Evolutionary conservation across 1,139 yeast genomes (phyloP).

Genomic region (Sugiyamaella grinbergsii): DNA sequence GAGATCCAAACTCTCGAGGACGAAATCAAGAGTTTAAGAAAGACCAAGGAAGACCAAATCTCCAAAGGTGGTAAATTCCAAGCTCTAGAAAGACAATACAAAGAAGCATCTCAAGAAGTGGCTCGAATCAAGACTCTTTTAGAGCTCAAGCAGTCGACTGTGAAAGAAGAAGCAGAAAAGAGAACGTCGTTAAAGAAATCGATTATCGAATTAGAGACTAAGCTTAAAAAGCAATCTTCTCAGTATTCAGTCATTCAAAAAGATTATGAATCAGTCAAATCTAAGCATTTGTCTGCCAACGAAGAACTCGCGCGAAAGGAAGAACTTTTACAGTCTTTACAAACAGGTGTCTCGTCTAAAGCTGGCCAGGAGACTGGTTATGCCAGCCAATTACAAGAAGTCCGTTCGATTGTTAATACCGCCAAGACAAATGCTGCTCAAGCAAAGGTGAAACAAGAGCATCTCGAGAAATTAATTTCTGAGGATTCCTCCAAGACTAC

Average conservation of each 20-base stretch:
- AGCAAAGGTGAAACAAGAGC: constrained; percentile 59
- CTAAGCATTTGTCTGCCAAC: constrained; percentile 50
- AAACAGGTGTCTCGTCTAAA: constrained; percentile 87
- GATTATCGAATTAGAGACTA: constrained; percentile 31
- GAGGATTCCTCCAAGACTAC: constrained; percentile 56
- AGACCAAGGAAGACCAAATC: constrained; percentile 59
- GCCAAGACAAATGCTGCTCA: constrained; percentile 62
- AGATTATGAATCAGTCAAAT: constrained; percentile 51
- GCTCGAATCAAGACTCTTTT: constrained; percentile 68
- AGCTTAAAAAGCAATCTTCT: constrained; percentile 29
- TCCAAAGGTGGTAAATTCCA: constrained; percentile 64
- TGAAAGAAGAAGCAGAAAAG: constrained; percentile 51
- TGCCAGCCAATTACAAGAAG: constrained; percentile 67
- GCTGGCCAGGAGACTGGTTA: constrained; percentile 85
- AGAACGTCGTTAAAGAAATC: constrained; percentile 31
- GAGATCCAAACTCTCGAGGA: constrained; percentile 64
- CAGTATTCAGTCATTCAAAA: constrained; percentile 42
- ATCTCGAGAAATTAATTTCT: constrained; percentile 56
- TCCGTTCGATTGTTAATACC: constrained; percentile 58
- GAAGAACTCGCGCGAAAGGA: constrained; percentile 63
- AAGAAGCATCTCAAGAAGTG: constrained; percentile 60
- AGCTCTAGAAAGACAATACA: constrained; percentile 61
- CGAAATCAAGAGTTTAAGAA: constrained; percentile 60
- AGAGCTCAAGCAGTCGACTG: constrained; percentile 58
- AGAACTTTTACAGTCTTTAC: constrained; percentile 76